Percentiles rank a stretch among this genome's conserved stretches.
These are phyloP conservation scores for Rhododendron ovatum DNA, from an alignment of 148 eudicot genomes.

Conservation along the genomic window DNA sequence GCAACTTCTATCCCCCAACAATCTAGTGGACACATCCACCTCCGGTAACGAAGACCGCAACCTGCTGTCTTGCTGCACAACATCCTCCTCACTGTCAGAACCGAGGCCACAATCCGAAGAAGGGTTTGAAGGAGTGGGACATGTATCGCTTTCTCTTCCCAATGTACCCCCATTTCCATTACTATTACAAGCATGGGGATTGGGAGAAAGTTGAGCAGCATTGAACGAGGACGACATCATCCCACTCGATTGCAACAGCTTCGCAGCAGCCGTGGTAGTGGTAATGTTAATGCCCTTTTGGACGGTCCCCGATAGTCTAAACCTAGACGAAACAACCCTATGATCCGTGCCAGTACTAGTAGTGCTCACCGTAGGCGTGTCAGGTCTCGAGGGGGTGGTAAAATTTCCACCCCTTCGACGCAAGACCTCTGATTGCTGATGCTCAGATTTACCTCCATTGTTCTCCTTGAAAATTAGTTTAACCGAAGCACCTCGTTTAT, in stretches of 20 bases:
- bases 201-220: constrained; percentile 4
- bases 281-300: not conserved
- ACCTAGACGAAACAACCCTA: constrained; percentile 33
- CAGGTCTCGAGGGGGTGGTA: constrained; percentile 24
- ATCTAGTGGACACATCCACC: constrained; percentile 16
- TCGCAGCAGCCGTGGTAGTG: constrained; percentile 45
- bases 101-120: not conserved
- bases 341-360: constrained; percentile 10
- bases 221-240: constrained; percentile 13
- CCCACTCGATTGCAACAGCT: constrained; percentile 43
- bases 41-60: constrained; percentile 30
- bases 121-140: not conserved
- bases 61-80: constrained; percentile 3
- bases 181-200: not conserved
- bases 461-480: constrained; percentile 44
- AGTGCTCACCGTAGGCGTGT: constrained; percentile 31
- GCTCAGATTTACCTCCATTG: constrained; percentile 10
- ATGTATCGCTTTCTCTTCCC: constrained; percentile 13
- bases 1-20: constrained; percentile 18
- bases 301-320: constrained; percentile 3
- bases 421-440: constrained; percentile 15
- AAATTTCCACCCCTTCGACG: not conserved
- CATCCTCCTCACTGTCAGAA: not conserved
- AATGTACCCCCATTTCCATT: constrained; percentile 5
- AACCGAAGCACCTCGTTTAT: constrained; percentile 29